These are phyloP conservation scores for Stagonosporopsis vannaccii DNA, from an alignment of 2,329 filamentous ascomycete genomes.

Conservation along the genomic window DNA sequence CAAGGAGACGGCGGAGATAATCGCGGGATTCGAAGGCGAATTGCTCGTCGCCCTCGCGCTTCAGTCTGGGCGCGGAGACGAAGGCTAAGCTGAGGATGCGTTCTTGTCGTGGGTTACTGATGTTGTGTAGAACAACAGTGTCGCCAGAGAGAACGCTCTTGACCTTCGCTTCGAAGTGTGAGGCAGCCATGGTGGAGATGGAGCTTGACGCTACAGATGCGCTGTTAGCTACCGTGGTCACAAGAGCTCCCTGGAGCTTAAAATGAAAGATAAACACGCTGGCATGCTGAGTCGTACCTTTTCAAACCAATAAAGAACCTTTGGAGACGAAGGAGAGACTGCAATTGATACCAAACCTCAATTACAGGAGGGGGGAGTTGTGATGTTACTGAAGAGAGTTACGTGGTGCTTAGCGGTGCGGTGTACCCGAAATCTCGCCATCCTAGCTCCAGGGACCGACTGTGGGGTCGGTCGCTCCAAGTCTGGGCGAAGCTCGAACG, in stretches of 20 bases:
- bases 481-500: slow-evolving; percentile 24
- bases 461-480: slow-evolving; percentile 21
- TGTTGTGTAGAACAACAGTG: slow-evolving; percentile 82
- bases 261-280: background rate
- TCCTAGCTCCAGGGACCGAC: slow-evolving; percentile 24
- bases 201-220: slow-evolving; percentile 13
- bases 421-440: slow-evolving; percentile 20
- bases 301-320: slow-evolving; percentile 18
- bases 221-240: slow-evolving; percentile 18
- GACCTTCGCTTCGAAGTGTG: slow-evolving; percentile 62
- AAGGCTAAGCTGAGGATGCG: slow-evolving; percentile 90
- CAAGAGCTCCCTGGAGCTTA: slow-evolving; percentile 12
- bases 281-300: slow-evolving; percentile 8
- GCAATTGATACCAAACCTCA: slow-evolving; percentile 27
- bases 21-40: slow-evolving; percentile 96
- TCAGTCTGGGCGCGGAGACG: slow-evolving; percentile 85
- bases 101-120: slow-evolving; percentile 82
- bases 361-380: slow-evolving; percentile 18
- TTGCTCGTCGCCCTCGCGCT: slow-evolving; percentile 88
- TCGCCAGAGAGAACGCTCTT: slow-evolving; percentile 96
- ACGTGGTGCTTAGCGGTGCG: slow-evolving; percentile 21
- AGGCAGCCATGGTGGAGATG: slow-evolving; percentile 38
- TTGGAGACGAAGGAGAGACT: slow-evolving; percentile 12
- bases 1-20: slow-evolving; percentile 80
- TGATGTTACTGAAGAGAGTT: slow-evolving; percentile 18